A percentile compares a stretch with the other conserved stretches of the same genome.
Evolutionary conservation across 2,329 filamentous ascomycete genomes (phyloP).

Genomic region (Fusarium floridanum): DNA sequence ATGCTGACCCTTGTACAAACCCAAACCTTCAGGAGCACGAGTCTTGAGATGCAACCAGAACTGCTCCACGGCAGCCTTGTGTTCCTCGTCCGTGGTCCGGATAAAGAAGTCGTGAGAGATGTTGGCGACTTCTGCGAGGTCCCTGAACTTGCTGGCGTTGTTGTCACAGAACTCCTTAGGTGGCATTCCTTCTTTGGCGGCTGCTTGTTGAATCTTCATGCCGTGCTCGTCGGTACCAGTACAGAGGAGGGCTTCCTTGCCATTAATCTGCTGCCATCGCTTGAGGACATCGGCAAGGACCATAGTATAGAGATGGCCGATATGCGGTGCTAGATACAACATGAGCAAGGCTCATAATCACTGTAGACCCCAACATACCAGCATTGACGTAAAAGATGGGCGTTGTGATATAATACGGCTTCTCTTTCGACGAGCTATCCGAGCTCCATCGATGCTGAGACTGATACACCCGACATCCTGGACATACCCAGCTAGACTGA

Average conservation of each 20-base stretch:
- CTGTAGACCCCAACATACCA: constrained; percentile 62
- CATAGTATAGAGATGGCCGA: constrained; percentile 95
- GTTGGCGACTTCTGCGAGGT: constrained; percentile 76
- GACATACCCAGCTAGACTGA: constrained; percentile 46
- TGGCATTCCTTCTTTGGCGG: constrained; percentile 75
- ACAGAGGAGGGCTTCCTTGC: constrained; percentile 77
- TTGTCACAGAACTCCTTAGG: constrained; percentile 91
- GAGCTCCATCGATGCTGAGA: constrained; percentile 50
- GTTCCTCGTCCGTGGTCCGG: constrained; percentile 86
- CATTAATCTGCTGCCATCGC: constrained; percentile 86
- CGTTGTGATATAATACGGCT: constrained; percentile 95
- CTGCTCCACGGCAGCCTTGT: constrained; percentile 86
- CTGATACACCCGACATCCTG: constrained; percentile 45
- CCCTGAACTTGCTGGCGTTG: constrained; percentile 83
- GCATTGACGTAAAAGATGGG: constrained; percentile 99
- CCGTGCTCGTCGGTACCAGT: constrained; percentile 98
- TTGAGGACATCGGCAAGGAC: constrained; percentile 92
- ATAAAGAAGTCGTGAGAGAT: constrained; percentile 89
- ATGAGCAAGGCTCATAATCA: not conserved
- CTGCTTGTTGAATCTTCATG: constrained; percentile 94
- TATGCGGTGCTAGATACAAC: constrained; percentile 79
- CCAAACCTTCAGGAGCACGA: constrained; percentile 68
- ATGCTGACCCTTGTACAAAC: constrained; percentile 88
- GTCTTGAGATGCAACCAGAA: constrained; percentile 85
- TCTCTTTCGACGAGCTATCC: constrained; percentile 69